Conservation (phyloP, 1,139 yeast genomes). For the Debaryomyces fabryi region DNA sequence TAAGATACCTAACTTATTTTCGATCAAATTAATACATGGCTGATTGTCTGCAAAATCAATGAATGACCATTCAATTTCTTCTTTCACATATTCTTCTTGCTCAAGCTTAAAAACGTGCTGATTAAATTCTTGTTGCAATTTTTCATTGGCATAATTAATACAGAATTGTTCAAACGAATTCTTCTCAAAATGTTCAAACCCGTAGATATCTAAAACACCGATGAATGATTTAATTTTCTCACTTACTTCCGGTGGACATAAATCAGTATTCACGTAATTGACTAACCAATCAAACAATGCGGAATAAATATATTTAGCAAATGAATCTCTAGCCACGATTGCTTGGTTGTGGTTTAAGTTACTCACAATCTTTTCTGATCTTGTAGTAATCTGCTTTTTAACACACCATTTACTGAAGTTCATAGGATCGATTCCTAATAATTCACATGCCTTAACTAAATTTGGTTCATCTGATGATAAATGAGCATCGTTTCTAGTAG, state of each 20-base stretch:
- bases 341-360: constrained; percentile 86
- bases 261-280: constrained; percentile 73
- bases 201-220: constrained; percentile 97
- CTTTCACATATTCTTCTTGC: constrained; percentile 91
- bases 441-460: constrained; percentile 78
- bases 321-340: constrained; percentile 90
- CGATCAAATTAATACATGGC: constrained; percentile 94
- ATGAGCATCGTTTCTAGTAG: constrained; percentile 83
- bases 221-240: constrained; percentile 70
- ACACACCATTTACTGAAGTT: constrained; percentile 89
- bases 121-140: constrained; percentile 94
- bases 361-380: constrained; percentile 88
- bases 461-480: constrained; percentile 86
- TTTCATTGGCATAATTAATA: constrained; percentile 96
- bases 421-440: constrained; percentile 77
- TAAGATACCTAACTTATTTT: constrained; percentile 83
- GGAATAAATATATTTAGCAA: constrained; percentile 90
- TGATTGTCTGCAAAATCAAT: constrained; percentile 96
- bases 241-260: constrained; percentile 73
- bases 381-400: constrained; percentile 90
- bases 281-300: constrained; percentile 97
- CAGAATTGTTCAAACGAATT: constrained; percentile 98
- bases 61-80: constrained; percentile 95
- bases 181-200: constrained; percentile 92
- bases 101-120: constrained; percentile 97